Conservation (phyloP, 2,329 filamentous ascomycete species). For the Zasmidium angulare region DNA sequence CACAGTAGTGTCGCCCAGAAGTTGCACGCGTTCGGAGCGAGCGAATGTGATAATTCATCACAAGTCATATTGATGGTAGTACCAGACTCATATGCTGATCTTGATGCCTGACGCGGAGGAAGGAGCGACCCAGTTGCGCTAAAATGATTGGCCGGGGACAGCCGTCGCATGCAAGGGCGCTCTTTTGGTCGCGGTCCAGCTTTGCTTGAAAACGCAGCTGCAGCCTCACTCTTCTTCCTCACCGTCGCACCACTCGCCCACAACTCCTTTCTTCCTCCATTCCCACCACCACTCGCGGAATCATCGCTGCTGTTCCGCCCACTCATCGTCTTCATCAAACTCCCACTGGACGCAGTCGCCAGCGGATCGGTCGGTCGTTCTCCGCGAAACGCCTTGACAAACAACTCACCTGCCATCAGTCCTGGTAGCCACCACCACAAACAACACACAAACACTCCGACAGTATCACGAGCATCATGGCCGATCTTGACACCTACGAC, state of each 20-base stretch:
- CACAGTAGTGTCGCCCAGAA: no score
- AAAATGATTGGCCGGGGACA: not conserved
- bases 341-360: not conserved
- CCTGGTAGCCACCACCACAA: not conserved
- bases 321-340: not conserved
- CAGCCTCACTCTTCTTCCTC: conserved; percentile 2
- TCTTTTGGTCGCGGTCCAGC: not conserved
- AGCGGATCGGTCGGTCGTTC: not conserved
- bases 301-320: not conserved
- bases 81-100: not conserved
- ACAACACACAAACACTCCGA: conserved; percentile 6
- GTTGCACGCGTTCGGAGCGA: not conserved
- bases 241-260: not conserved
- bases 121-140: not conserved
- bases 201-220: conserved; percentile 3
- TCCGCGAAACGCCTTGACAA: not conserved
- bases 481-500: conserved; percentile 63
- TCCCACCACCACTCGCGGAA: not conserved
- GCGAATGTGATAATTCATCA: not conserved
- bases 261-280: not conserved
- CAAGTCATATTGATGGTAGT: not conserved
- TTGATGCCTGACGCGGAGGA: not conserved
- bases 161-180: conserved; percentile 1
- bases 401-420: conserved; percentile 2
- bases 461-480: conserved; percentile 31